Base-by-base conservation (phyloP, 2,329 filamentous ascomycete species). In the Hypoxylon rubiginosum region DNA sequence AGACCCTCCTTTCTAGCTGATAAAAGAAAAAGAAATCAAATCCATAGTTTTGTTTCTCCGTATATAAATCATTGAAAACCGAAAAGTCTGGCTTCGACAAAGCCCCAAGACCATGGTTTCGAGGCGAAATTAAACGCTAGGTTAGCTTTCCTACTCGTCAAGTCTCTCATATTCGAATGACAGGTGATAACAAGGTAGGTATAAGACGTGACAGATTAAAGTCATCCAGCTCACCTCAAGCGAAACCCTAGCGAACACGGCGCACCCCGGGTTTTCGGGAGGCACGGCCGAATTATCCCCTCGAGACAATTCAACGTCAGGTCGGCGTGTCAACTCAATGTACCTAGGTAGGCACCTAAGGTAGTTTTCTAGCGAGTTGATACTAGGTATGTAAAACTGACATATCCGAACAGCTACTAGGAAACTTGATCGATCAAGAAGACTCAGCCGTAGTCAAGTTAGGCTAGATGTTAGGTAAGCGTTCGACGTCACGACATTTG, bases 111-210 rank as follows among this genome's bases (percentile, higher is more conserved):
- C 46, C 28, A 26, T 49, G 50, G 10, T 54, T 45, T 56, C 34
- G 50, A 45, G 26, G 54, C 64, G 67, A 63, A 60, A 63, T 26
- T 58, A 59, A 56, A 24, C 21, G 48, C 39, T 46, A 28, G 19
- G 62, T 70, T 63, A 70, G 62, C 62, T 30, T 17, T 50, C 26
- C n/a, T 52, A 39, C 51, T 58, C 54, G 52, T 67, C 60, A 58
- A 9, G 17, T 60, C 56, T 61, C 56, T 70, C 64, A 67, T 67
- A 54, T 63, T 62, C 62, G 19, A 55, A 52, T 34, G 41, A 41
- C 39, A 59, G 60, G 63, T 65, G 52, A 61, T 70, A 62, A 62
- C 52, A 70, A n/a, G n/a, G n/a, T n/a, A n/a, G n/a, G n/a, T 63
- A 58, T 70, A 64, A 67, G 59, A 70, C 58, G 30, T 70, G 64